Conservation (phyloP, 1,139 yeast genomes). For the Zygosaccharomyces pseudobailii region DNA sequence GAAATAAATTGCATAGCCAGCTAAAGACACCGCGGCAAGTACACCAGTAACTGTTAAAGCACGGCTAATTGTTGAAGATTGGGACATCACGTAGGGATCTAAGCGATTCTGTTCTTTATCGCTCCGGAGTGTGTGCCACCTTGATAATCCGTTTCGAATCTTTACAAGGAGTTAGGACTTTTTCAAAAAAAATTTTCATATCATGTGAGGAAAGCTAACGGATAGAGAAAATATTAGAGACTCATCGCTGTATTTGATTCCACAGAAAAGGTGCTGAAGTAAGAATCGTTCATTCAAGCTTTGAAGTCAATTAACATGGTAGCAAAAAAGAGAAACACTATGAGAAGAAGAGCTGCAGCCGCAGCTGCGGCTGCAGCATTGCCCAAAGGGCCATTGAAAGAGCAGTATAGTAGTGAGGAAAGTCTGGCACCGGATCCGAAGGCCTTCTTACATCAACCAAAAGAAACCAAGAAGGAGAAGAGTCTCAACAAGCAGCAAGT, state of each 20-base stretch:
- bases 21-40: constrained; percentile 48
- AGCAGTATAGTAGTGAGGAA: neutral
- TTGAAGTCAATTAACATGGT: constrained; percentile 31
- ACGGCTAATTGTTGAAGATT: constrained; percentile 18
- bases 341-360: constrained; percentile 40
- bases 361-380: constrained; percentile 10
- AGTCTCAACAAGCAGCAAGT: constrained; percentile 36
- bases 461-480: constrained; percentile 53
- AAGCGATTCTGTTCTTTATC: neutral
- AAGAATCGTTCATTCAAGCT: neutral
- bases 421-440: constrained; percentile 35
- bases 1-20: constrained; percentile 82
- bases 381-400: neutral
- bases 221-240: neutral
- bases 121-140: neutral
- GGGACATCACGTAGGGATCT: constrained; percentile 28
- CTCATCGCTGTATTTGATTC: neutral
- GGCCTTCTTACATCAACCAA: constrained; percentile 52
- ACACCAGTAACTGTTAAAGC: constrained; percentile 45
- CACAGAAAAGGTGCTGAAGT: neutral
- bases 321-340: constrained; percentile 44
- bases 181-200: constrained; percentile 9
- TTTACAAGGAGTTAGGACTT: neutral
- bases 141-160: neutral
- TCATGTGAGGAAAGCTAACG: constrained; percentile 5